Evolutionary conservation across 75 land plant species (phyloP).

Genomic region (Picea glauca): DNA sequence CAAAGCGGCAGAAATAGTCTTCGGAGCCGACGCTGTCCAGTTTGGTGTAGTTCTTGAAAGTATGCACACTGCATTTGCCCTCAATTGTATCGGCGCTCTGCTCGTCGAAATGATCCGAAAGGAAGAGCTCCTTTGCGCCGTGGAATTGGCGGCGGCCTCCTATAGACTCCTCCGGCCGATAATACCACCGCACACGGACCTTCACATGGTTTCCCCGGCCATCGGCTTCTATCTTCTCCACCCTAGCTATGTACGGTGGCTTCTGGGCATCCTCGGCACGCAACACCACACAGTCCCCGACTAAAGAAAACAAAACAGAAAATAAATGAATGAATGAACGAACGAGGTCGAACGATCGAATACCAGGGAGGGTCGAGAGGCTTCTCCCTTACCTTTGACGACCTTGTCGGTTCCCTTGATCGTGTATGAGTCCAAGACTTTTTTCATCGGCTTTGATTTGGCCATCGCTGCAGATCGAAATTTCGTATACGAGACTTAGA

Average conservation of each 20-base stretch:
- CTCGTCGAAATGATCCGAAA: conserved; percentile 29
- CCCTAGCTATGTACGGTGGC: conserved; percentile 14
- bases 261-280: conserved; percentile 1
- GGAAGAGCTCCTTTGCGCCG: conserved; percentile 31
- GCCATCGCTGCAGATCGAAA: conserved; percentile 23
- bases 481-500: not conserved
- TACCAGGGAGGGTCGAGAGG: not conserved
- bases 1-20: conserved; percentile 43
- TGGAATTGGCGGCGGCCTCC: conserved; percentile 35
- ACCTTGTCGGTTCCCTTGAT: conserved; percentile 41
- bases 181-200: conserved; percentile 31
- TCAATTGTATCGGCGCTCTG: conserved; percentile 40
- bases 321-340: too few relatives aligned
- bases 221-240: conserved; percentile 6
- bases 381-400: conserved; percentile 31
- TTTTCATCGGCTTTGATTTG: conserved; percentile 33
- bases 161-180: conserved; percentile 34
- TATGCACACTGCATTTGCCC: conserved; percentile 35
- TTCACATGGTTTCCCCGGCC: conserved; percentile 11
- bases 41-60: conserved; percentile 33
- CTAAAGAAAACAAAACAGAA: not conserved
- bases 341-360: not conserved
- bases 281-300: conserved; percentile 2
- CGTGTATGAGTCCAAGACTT: conserved; percentile 43
- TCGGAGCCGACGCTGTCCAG: conserved; percentile 24